phyloP scores from a whole-genome alignment of 2,329 filamentous ascomycete species.

The Stagonosporopsis cucurbitacearum region DNA sequence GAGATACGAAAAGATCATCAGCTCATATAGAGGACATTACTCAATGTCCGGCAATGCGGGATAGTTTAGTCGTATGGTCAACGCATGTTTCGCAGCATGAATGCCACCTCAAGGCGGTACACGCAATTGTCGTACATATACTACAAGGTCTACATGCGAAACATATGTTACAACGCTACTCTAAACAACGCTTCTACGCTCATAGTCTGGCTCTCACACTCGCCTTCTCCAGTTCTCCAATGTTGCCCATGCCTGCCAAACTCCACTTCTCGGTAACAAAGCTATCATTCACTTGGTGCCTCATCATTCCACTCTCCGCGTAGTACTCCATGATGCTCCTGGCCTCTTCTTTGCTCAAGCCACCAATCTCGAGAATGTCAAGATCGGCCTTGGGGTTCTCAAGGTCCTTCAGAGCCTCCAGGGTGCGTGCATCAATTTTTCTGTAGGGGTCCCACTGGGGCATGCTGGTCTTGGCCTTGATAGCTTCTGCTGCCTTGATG shows the following conservation, averaged over 20 bases:
- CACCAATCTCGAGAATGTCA: slow-evolving; percentile 64
- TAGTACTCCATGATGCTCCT: slow-evolving; percentile 90
- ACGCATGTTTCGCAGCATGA: too few species aligned
- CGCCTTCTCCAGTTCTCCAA: slow-evolving; percentile 84
- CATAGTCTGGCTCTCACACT: slow-evolving; percentile 51
- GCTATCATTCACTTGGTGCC: slow-evolving; percentile 71
- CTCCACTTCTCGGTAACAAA: slow-evolving; percentile 84
- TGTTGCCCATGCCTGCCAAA: slow-evolving; percentile 77
- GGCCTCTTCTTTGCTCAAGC: slow-evolving; percentile 76
- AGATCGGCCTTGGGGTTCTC: slow-evolving; percentile 40
- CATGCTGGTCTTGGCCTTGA: slow-evolving; percentile 45
- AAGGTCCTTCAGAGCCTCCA: slow-evolving; percentile 54
- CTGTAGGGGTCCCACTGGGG: slow-evolving; percentile 60
- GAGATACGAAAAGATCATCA: too few species aligned
- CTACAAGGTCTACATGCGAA: slow-evolving; percentile 27
- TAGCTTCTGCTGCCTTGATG: slow-evolving; percentile 60
- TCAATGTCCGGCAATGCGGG: too few species aligned
- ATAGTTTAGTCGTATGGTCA: too few species aligned
- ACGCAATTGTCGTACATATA: slow-evolving; percentile 26
- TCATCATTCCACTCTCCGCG: slow-evolving; percentile 81
- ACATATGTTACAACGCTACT: slow-evolving; percentile 25
- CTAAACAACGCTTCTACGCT: neutral
- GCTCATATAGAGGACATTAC: too few species aligned
- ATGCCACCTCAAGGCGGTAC: neutral
- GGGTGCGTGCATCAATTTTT: slow-evolving; percentile 59